A percentile compares a stretch with the other conserved stretches of the same genome.
phyloP scores from a whole-genome alignment of 495 filamentous ascomycete species.

The Neurospora pannonica region DNA sequence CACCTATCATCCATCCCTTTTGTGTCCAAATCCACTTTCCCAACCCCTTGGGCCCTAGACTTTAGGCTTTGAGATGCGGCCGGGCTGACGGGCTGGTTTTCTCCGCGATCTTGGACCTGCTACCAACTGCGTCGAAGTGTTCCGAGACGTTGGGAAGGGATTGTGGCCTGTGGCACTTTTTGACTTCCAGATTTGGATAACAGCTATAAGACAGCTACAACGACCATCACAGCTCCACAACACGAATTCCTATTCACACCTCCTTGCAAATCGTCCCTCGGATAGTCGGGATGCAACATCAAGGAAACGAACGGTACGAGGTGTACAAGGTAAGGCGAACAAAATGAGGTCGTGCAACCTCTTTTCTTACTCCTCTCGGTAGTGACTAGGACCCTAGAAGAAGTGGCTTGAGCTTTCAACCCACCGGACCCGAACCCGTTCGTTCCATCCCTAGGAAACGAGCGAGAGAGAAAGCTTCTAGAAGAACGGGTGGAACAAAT shows the following conservation, averaged over 20 bases:
- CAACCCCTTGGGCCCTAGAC: not conserved
- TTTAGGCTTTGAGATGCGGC: not conserved
- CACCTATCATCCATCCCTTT: not conserved
- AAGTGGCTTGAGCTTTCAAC: not conserved
- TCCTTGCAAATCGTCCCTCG: too few species aligned
- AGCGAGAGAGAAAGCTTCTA: not conserved
- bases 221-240: not conserved
- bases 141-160: not conserved
- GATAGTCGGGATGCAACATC: not conserved
- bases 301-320: not conserved
- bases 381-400: not conserved
- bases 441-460: too few species aligned
- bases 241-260: too few species aligned
- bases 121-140: not conserved
- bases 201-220: not conserved
- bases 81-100: not conserved
- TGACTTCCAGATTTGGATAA: not conserved
- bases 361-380: not conserved
- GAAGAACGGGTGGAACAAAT: not conserved
- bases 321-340: not conserved
- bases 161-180: not conserved
- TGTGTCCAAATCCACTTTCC: not conserved
- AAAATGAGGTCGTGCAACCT: not conserved
- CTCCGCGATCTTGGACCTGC: not conserved
- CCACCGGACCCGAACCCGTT: not conserved